Base-by-base conservation (phyloP, 2,329 filamentous ascomycete genomes). In the Hirsutella thompsonii region DNA sequence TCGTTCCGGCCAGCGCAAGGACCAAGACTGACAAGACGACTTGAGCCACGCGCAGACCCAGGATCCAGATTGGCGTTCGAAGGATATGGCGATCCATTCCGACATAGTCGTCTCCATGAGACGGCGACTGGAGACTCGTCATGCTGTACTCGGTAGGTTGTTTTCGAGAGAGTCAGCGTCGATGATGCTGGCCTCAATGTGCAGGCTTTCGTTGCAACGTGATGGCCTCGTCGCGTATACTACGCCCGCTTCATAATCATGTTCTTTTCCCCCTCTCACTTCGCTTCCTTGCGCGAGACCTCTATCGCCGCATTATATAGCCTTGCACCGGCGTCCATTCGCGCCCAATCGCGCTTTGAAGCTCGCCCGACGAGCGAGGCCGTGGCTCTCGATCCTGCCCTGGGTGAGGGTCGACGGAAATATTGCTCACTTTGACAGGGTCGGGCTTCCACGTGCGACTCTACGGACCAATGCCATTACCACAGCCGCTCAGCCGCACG, bases 41-140 rank as follows among this genome's bases (percentile, higher is more conserved):
- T 44, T 70, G 66, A 32, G 60, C 46, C 14, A 58, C 55, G 9
- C 66, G 64, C 20, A 66, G 38, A 16, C 58, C 55, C 20, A 62
- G 50, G n/a, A 71, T 49, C 67, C 67, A 70, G 16, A 52, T 40
- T 8, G 68, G 66, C 19, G 66, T 61, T 28, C 54, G 47, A 42
- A 70, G 60, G 43, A 69, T 48, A 42, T 61, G 50, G 16, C 42
- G 44, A 21, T 40, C 13, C 11, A 29, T 23, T 36, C 36, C 32
- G 14, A 46, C 49, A 39, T 44, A 47, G 14, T 16, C 33, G 19
- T 16, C 36, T 29, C 23, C n/a, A n/a, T n/a, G n/a, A n/a, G n/a
- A n/a, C n/a, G n/a, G n/a, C n/a, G n/a, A n/a, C n/a, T n/a, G n/a
- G n/a, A n/a, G 11, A 23, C 5, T 33, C 13, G 4, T 33, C 13